phyloP scores from a whole-genome alignment of 306 rosid genomes.

The Dryas drummondii region DNA sequence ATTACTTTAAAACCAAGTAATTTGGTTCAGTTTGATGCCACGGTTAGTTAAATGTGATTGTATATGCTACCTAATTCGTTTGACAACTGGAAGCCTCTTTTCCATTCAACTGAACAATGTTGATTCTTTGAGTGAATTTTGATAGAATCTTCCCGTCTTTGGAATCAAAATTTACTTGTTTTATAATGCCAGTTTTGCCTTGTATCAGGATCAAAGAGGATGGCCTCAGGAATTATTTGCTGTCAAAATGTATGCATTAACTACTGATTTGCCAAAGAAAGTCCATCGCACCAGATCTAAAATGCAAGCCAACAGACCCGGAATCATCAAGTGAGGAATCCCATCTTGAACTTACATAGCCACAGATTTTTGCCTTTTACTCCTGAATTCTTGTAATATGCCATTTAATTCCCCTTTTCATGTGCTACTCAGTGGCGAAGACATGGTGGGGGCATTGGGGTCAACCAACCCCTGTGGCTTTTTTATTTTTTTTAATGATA shows the following conservation, averaged over 20 bases:
- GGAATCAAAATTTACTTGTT: not conserved
- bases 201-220: slow-evolving; percentile 83
- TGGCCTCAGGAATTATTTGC: slow-evolving; percentile 72
- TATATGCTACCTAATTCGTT: not conserved
- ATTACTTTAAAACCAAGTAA: not conserved
- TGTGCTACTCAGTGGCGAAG: not conserved
- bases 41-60: not conserved
- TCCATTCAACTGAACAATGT: not conserved
- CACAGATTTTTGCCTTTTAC: not conserved
- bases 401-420: not conserved
- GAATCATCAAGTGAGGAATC: slow-evolving; percentile 60
- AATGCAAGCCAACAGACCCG: slow-evolving; percentile 61
- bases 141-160: not conserved
- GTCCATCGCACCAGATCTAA: slow-evolving; percentile 50
- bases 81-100: not conserved
- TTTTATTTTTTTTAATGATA: too few relatives aligned
- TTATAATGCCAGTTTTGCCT: not conserved
- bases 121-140: not conserved
- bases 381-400: not conserved
- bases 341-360: not conserved
- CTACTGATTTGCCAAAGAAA: slow-evolving; percentile 65
- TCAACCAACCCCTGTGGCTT: too few relatives aligned
- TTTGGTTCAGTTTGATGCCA: slow-evolving; percentile 8
- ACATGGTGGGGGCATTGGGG: too few relatives aligned
- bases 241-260: slow-evolving; percentile 91